Percentiles rank a stretch among this genome's conserved stretches.
Evolutionary conservation across 768 basidiomycete genomes (phyloP).

Genomic region (Pisolithus albus): DNA sequence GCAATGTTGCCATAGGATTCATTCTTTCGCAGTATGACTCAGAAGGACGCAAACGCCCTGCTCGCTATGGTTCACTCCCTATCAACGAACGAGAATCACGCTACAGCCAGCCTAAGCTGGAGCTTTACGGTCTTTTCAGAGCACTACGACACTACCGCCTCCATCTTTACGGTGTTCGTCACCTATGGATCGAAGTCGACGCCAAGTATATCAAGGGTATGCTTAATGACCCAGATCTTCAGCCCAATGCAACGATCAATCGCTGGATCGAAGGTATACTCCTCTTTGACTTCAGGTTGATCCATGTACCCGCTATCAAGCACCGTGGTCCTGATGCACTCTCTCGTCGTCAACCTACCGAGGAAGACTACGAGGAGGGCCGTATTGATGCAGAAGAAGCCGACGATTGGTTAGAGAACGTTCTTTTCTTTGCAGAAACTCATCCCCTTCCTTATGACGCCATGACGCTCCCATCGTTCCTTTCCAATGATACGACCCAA

Average conservation of each 20-base stretch:
- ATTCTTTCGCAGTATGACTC: slow-evolving; percentile 11
- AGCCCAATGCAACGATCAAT: neutral
- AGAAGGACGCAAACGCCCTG: slow-evolving; percentile 15
- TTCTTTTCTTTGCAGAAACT: too few relatives aligned
- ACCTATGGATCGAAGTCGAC: neutral
- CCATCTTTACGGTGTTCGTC: neutral
- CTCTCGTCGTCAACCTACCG: too few relatives aligned
- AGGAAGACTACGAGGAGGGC: too few relatives aligned
- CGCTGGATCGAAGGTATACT: neutral
- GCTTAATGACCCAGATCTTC: neutral
- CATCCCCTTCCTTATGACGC: too few relatives aligned
- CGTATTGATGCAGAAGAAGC: too few relatives aligned
- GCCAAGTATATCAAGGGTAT: neutral
- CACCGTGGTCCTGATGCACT: too few relatives aligned
- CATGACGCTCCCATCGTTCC: too few relatives aligned
- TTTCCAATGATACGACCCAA: too few relatives aligned
- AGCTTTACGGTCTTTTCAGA: slow-evolving; percentile 12
- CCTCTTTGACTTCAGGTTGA: neutral
- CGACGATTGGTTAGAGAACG: too few relatives aligned
- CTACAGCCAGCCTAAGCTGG: slow-evolving; percentile 21
- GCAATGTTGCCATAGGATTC: slow-evolving; percentile 29
- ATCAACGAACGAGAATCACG: slow-evolving; percentile 21
- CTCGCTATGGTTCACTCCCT: slow-evolving; percentile 33
- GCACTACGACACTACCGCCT: neutral
- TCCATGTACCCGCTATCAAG: neutral